Evolutionary conservation across 257 asterid genomes (phyloP).

Genomic region (Solanum dulcamara): DNA sequence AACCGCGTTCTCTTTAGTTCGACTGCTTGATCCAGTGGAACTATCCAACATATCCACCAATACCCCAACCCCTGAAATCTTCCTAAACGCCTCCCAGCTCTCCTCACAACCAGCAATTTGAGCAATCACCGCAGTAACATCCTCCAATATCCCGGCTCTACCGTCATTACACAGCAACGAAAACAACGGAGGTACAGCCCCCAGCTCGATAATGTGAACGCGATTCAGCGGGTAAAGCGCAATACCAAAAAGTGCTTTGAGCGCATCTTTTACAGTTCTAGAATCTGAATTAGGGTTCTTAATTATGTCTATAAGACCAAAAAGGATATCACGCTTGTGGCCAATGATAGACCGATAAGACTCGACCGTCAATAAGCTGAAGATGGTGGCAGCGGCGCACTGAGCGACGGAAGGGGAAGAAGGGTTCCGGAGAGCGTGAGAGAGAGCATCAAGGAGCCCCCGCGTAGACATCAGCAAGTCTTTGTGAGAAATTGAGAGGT

Average conservation of each 20-base stretch:
- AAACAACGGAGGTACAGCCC: slow-evolving; percentile 64
- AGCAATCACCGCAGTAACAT: slow-evolving; percentile 90
- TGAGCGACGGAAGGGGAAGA: slow-evolving; percentile 57
- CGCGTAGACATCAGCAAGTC: slow-evolving; percentile 60
- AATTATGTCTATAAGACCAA: slow-evolving; percentile 63
- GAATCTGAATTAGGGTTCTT: slow-evolving; percentile 43
- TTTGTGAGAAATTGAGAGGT: slow-evolving; percentile 73
- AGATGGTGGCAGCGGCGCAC: slow-evolving; percentile 81
- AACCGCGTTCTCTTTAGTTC: slow-evolving; percentile 81
- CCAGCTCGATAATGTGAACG: slow-evolving; percentile 67
- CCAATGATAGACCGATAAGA: slow-evolving; percentile 65
- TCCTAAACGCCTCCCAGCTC: slow-evolving; percentile 66
- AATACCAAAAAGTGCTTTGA: slow-evolving; percentile 66
- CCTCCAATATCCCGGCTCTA: slow-evolving; percentile 67
- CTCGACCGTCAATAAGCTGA: slow-evolving; percentile 54
- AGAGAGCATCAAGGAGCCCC: slow-evolving; percentile 86
- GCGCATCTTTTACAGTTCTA: slow-evolving; percentile 67
- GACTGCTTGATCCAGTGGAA: slow-evolving; percentile 59
- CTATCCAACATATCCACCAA: slow-evolving; percentile 75
- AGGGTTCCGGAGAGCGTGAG: slow-evolving; percentile 86
- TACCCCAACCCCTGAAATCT: slow-evolving; percentile 54
- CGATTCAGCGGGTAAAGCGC: slow-evolving; percentile 66
- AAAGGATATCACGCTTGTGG: slow-evolving; percentile 76
- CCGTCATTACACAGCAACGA: slow-evolving; percentile 61
- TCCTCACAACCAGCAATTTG: slow-evolving; percentile 89